These are phyloP conservation scores for Solanum gracilifrons DNA, from an alignment of 257 asterid species.

Conservation along the genomic window DNA sequence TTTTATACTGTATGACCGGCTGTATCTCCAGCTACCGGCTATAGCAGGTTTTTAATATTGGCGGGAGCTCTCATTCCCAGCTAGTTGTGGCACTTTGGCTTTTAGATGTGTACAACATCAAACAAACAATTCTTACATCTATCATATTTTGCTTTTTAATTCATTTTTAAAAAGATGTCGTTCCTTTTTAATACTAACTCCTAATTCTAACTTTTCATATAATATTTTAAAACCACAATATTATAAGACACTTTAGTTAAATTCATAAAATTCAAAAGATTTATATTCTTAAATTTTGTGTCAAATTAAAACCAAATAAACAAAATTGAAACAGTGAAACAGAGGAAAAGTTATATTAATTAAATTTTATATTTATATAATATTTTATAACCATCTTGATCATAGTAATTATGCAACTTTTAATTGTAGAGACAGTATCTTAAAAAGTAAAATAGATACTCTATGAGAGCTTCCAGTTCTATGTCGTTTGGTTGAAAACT, in stretches of 20 bases:
- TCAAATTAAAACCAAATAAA: background rate
- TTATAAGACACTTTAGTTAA: background rate
- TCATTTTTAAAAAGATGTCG: too few species aligned
- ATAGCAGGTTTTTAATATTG: constrained; percentile 15
- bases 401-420: background rate
- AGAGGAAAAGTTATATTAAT: too few species aligned
- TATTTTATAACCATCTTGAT: background rate
- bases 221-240: background rate
- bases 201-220: background rate
- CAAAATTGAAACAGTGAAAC: too few species aligned
- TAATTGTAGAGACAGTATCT: background rate
- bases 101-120: background rate
- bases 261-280: background rate
- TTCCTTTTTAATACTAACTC: background rate
- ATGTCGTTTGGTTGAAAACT: too few species aligned
- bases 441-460: background rate
- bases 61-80: constrained; percentile 18
- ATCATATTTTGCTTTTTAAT: background rate
- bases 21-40: background rate
- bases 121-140: background rate
- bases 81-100: background rate
- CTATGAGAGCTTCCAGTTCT: background rate
- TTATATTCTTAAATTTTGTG: too few species aligned
- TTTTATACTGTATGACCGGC: constrained; percentile 7
- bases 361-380: background rate